Percentiles rank a stretch among this genome's conserved stretches.
Evolutionary conservation across 2,329 filamentous ascomycete genomes (phyloP).

Genomic region (Xylariaceae sp.): DNA sequence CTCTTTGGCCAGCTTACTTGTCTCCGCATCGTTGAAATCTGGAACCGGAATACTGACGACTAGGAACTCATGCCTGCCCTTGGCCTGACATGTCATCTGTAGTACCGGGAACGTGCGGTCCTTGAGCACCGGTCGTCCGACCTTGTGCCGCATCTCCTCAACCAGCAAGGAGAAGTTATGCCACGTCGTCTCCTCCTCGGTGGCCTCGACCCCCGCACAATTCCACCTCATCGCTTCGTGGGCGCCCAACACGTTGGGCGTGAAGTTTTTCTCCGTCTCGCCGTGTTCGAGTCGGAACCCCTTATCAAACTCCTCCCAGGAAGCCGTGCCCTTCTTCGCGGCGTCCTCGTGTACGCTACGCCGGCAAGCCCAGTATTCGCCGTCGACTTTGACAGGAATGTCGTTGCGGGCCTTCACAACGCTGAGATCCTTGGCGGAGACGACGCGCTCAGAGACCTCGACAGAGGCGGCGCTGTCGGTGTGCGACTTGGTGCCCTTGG

Average conservation of each 20-base stretch:
- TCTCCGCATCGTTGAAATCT: conserved; percentile 33
- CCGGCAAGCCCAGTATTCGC: conserved; percentile 62
- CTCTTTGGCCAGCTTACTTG: conserved; percentile 32
- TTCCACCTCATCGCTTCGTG: conserved; percentile 44
- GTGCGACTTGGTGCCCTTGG: conserved; percentile 45
- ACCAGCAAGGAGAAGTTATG: conserved; percentile 44
- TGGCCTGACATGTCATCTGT: conserved; percentile 50
- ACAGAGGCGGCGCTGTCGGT: conserved; percentile 47
- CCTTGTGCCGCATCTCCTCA: conserved; percentile 62
- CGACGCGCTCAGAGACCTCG: conserved; percentile 47
- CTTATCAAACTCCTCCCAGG: conserved; percentile 59
- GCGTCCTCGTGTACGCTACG: conserved; percentile 57
- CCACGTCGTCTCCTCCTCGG: conserved; percentile 39
- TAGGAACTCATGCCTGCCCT: conserved; percentile 44
- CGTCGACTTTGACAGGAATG: conserved; percentile 7
- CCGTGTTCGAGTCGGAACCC: conserved; percentile 57
- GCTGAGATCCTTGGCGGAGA: conserved; percentile 40
- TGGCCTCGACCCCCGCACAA: conserved; percentile 35
- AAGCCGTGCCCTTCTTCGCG: conserved; percentile 48
- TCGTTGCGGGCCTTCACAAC: conserved; percentile 1
- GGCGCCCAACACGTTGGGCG: conserved; percentile 48
- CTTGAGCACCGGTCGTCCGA: conserved; percentile 53
- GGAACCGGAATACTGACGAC: conserved; percentile 54
- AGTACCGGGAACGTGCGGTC: conserved; percentile 65
- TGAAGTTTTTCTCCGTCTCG: conserved; percentile 54